Conservation (phyloP, 2,329 filamentous ascomycete genomes). For the Triangularia setosa region DNA sequence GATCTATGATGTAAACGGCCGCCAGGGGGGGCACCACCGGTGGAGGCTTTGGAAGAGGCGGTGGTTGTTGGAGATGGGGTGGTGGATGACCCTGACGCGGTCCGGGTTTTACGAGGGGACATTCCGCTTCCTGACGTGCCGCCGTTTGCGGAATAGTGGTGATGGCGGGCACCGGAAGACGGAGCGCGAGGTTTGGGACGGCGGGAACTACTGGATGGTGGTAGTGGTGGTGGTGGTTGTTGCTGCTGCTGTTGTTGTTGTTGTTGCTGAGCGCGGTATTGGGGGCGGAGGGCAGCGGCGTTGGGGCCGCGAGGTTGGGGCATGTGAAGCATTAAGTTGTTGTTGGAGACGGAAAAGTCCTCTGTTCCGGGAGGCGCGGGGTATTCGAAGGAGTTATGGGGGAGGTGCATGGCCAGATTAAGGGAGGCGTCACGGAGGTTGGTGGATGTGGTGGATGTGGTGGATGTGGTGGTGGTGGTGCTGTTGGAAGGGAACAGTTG, state of each 20-base stretch:
- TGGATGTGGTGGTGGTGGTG: no score
- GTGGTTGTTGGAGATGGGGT: constrained; percentile 8
- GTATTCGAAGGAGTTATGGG: constrained; percentile 33
- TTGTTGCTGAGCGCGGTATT: constrained; percentile 2
- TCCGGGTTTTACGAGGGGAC: constrained; percentile 39
- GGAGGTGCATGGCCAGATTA: constrained; percentile 4
- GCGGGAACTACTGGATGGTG: neutral
- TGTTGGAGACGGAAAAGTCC: constrained; percentile 23
- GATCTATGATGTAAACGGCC: constrained; percentile 17
- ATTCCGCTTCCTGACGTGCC: constrained; percentile 34
- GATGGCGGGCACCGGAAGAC: constrained; percentile 51
- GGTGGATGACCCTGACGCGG: constrained; percentile 11
- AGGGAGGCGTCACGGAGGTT: constrained; percentile 29
- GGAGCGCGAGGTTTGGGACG: constrained; percentile 46
- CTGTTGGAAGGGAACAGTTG: neutral
- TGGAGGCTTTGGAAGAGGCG: neutral
- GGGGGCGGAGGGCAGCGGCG: constrained; percentile 35
- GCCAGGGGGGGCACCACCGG: neutral
- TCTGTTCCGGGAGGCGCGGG: constrained; percentile 11
- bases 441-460: constrained; percentile 16
- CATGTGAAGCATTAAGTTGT: constrained; percentile 54
- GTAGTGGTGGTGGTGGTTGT: no score
- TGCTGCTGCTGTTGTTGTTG: neutral
- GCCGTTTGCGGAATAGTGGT: constrained; percentile 27
- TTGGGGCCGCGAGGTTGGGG: constrained; percentile 41